phyloP scores from a whole-genome alignment of 225 moss, liverwort and hornwort genomes.

The Climacium dendroides region DNA sequence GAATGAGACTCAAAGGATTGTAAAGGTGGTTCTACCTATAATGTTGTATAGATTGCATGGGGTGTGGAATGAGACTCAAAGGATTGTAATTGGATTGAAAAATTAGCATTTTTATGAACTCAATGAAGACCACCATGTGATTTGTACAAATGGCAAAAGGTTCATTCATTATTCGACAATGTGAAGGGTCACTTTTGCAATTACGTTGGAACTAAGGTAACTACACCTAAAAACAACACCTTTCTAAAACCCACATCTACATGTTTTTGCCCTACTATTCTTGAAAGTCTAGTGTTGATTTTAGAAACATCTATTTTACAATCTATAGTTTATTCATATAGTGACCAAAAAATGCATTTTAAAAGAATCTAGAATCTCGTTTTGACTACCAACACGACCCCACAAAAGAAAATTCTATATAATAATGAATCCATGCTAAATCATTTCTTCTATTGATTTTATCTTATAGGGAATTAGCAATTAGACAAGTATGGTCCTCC shows the following conservation, averaged over 20 bases:
- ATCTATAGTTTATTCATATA: too few species aligned
- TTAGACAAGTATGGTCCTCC: too few species aligned
- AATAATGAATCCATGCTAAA: too few species aligned
- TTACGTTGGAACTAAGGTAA: background rate
- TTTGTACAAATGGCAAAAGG: background rate
- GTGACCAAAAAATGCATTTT: background rate
- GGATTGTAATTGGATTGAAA: background rate
- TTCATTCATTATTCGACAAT: background rate
- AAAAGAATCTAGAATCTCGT: background rate
- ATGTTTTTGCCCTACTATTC: background rate
- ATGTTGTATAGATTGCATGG: background rate
- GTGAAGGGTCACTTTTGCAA: too few species aligned
- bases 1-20: too few species aligned
- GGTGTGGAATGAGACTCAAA: background rate
- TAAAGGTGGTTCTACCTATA: too few species aligned
- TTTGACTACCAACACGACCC: background rate
- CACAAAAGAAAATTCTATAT: too few species aligned
- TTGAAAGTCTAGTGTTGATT: fast-evolving
- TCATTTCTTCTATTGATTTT: too few species aligned
- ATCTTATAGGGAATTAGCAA: too few species aligned
- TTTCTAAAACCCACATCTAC: background rate
- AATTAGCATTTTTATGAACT: background rate
- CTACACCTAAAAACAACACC: background rate
- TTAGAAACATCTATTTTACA: background rate
- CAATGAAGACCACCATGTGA: too few species aligned